A percentile compares a stretch with the other conserved stretches of the same genome.
Conservation (phyloP, 176 grass and related monocot species). For the Echinochloa phyllopogon region DNA sequence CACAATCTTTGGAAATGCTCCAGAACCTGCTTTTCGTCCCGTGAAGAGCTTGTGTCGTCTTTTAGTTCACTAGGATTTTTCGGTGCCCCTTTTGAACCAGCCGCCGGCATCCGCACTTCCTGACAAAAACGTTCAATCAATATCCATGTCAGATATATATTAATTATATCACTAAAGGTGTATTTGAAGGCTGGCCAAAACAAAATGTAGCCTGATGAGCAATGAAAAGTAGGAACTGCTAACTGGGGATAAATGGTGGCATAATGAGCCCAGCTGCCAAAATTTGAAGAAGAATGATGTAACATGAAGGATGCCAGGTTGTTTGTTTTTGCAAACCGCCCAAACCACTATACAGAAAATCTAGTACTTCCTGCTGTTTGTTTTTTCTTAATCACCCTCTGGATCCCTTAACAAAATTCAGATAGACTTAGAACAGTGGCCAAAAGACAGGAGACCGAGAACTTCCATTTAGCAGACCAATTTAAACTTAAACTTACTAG, state of each 20-base stretch:
- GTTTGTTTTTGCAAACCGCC: too few relatives aligned
- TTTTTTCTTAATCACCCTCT: too few relatives aligned
- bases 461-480: not conserved
- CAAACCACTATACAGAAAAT: too few relatives aligned
- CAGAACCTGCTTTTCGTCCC: conserved; percentile 85
- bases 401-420: not conserved
- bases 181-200: conserved; percentile 5
- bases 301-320: not conserved
- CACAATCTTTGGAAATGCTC: conserved; percentile 4
- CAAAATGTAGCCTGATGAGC: conserved; percentile 4
- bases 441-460: not conserved
- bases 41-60: conserved; percentile 84
- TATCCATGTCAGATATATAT: conserved; percentile 11
- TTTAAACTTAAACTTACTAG: not conserved
- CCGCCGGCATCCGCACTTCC: conserved; percentile 94
- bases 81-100: conserved; percentile 79
- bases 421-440: not conserved
- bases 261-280: not conserved
- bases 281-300: not conserved
- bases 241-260: not conserved
- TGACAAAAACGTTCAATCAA: conserved; percentile 50
- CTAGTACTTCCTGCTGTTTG: too few relatives aligned
- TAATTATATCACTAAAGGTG: not conserved
- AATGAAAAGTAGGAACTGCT: not conserved
- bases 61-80: conserved; percentile 90